Base-by-base conservation (phyloP, 2,329 filamentous ascomycete species). In the Ophiostoma fasciatum region DNA sequence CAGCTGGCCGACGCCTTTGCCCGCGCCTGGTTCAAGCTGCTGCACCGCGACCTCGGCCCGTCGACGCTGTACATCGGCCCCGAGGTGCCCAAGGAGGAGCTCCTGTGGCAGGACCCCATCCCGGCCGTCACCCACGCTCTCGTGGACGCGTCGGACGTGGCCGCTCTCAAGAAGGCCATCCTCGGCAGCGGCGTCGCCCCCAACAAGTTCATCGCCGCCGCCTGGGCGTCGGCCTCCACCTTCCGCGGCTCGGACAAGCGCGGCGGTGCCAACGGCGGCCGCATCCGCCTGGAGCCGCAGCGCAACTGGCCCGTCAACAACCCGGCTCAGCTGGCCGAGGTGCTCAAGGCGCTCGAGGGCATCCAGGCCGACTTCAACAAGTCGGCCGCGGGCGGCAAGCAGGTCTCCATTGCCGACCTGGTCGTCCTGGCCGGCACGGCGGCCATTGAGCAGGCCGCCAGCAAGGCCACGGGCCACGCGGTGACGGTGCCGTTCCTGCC, bases 11-110 rank as follows among this genome's bases (percentile, higher is more conserved):
- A 83, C 42, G 74, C 69, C 8, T 87, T 85, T 50, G 64, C 68
- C 17, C 71, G 72, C 33, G 81, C 81, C 12, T 87, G 81, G 81
- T 87, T 82, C 71, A 85, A 87, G 71, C 69, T 87, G 28, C 64
- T 80, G 23, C 81, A 87, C 62, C 79, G 81, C 60, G 81, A 85
- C 54, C 70, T 87, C 60, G 81, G 81, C 13, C 81, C 81, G 29
- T 63, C 71, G 36, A 53, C 66, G 18, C 78, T 77, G 51, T 85
- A 80, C 64, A 50, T 84, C 31, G 81, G 81, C 21, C 80, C 81
- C 1, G 81, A 87, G 57, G 63, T 82, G 14, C 79, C 81, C 32
- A 61, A 64, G 36, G 77, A 85, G 63, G 62, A 64, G 11, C 63
- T 78, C n/a, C 50, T 74, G 48, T 87, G 81, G 81, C 77, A 85